Percentiles rank a stretch among this genome's conserved stretches.
These are phyloP conservation scores for Nemania abortiva DNA, from an alignment of 2,329 filamentous ascomycete genomes.

Conservation along the genomic window DNA sequence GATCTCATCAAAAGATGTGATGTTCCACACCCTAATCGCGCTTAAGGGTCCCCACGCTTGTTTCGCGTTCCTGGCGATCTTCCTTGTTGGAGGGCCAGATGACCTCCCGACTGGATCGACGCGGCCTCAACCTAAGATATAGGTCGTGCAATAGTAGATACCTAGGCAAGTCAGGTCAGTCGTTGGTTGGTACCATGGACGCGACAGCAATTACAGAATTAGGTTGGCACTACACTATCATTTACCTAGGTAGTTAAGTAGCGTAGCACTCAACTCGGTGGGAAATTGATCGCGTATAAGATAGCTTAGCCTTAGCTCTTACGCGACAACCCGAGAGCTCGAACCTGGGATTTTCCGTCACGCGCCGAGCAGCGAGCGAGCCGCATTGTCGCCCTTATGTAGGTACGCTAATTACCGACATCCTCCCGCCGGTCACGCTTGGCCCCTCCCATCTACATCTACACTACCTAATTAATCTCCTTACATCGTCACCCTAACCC, in stretches of 20 bases:
- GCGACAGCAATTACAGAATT: neutral
- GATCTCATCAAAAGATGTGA: constrained; percentile 34
- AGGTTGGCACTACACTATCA: no score
- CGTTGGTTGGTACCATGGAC: no score
- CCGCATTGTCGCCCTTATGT: neutral
- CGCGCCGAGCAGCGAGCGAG: neutral
- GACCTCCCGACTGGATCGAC: constrained; percentile 26
- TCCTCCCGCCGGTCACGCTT: neutral
- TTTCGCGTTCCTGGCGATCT: constrained; percentile 30
- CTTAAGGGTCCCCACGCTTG: constrained; percentile 34
- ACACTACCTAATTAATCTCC: neutral
- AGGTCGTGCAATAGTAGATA: neutral
- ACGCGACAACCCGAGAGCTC: neutral
- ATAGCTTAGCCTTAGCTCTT: no score
- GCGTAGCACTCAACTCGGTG: neutral
- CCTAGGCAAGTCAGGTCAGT: no score
- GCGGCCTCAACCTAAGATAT: neutral
- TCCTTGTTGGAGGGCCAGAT: constrained; percentile 23
- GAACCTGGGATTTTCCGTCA: neutral
- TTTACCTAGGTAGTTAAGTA: no score
- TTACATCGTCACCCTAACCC: constrained; percentile 9
- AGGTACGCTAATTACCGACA: constrained; percentile 10
- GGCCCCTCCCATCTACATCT: neutral
- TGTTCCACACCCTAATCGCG: constrained; percentile 30
- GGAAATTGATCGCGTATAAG: no score